A percentile compares a stretch with the other conserved stretches of the same genome.
phyloP scores from a whole-genome alignment of 176 grass and related monocot genomes.

The Pharus latifolius region DNA sequence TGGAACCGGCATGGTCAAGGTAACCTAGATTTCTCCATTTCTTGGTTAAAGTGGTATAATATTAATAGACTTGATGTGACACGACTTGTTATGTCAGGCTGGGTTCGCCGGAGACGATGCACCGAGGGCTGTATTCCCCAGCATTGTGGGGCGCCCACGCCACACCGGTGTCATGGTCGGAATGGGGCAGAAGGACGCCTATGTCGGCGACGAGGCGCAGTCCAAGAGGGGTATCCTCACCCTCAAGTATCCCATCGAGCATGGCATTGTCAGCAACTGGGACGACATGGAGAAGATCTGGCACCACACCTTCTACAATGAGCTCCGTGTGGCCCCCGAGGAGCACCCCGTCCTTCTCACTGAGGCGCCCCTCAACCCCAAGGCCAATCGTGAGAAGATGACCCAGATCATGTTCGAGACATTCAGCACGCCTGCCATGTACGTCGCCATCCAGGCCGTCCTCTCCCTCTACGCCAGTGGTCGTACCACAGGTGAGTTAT shows the following conservation, averaged over 20 bases:
- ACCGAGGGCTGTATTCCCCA: conserved; percentile 47
- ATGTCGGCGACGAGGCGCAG: conserved; percentile 64
- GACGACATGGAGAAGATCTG: conserved; percentile 79
- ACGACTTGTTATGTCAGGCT: conserved; percentile 5
- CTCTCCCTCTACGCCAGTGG: conserved; percentile 58
- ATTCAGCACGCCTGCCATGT: conserved; percentile 59
- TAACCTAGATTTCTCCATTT: background rate
- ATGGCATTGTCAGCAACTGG: conserved; percentile 66
- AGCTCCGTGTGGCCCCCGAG: conserved; percentile 56
- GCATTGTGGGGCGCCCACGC: conserved; percentile 51
- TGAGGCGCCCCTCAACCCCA: conserved; percentile 56
- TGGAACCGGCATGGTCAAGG: conserved; percentile 47
- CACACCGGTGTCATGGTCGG: conserved; percentile 67
- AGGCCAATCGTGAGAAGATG: conserved; percentile 66
- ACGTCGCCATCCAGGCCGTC: conserved; percentile 61
- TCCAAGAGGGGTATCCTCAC: conserved; percentile 62
- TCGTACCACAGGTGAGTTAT: conserved; percentile 35
- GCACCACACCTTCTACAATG: conserved; percentile 68
- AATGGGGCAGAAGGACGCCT: conserved; percentile 68
- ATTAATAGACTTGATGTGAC: background rate
- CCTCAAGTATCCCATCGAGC: conserved; percentile 63
- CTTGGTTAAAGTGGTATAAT: background rate
- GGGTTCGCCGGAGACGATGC: conserved; percentile 68
- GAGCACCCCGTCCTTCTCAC: conserved; percentile 47
- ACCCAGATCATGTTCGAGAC: conserved; percentile 78